phyloP scores from a whole-genome alignment of 192 early-diverging fungal genomes.

The Glomus cerebriforme region DNA sequence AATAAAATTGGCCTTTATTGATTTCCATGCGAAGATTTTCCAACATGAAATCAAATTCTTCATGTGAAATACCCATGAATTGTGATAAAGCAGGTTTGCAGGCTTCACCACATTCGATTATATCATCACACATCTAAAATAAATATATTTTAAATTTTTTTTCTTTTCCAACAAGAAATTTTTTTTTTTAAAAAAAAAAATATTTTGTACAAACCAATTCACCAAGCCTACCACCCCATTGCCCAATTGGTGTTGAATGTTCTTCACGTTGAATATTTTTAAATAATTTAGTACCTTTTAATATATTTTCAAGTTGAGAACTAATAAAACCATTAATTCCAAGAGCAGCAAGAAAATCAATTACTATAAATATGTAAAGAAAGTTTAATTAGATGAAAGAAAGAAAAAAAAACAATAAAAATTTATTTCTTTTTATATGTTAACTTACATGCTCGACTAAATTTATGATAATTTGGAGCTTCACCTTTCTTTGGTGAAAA shows the following conservation, averaged over 20 bases:
- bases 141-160: no score
- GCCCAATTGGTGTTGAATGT: background rate
- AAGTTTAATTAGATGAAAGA: no score
- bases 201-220: background rate
- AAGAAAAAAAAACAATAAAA: background rate
- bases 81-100: slow-evolving; percentile 13
- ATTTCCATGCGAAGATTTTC: background rate
- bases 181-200: background rate
- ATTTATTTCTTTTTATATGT: background rate
- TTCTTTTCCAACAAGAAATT: background rate
- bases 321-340: slow-evolving; percentile 1
- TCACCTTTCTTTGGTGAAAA: background rate
- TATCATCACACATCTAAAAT: background rate
- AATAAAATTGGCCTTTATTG: background rate
- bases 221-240: slow-evolving; percentile 22
- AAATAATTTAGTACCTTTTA: background rate
- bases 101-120: background rate
- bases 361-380: background rate
- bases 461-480: background rate
- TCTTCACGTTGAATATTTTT: background rate
- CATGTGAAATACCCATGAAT: slow-evolving; percentile 9
- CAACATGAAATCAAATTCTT: slow-evolving; percentile 16
- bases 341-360: background rate
- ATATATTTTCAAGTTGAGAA: background rate
- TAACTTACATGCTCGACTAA: background rate